Evolutionary conservation across 2,329 filamentous ascomycete species (phyloP).

Genomic region (Aspergillus ochraceoroseus): DNA sequence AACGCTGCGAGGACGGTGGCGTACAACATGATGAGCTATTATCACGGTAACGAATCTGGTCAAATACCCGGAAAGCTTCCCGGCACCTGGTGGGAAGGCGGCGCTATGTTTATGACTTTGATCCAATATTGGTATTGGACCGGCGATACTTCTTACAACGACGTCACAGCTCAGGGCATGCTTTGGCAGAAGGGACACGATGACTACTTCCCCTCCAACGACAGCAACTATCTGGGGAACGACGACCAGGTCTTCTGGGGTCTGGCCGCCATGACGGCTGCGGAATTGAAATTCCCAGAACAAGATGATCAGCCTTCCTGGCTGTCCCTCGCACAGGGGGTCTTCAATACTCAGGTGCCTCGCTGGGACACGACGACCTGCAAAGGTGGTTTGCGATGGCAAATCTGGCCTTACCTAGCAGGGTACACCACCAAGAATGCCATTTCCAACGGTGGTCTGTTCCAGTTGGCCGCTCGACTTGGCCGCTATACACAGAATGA

Average conservation of each 20-base stretch:
- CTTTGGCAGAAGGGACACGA: constrained; percentile 69
- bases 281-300: constrained; percentile 70
- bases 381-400: constrained; percentile 74
- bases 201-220: constrained; percentile 69
- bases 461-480: constrained; percentile 60
- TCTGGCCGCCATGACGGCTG: constrained; percentile 72
- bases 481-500: constrained; percentile 72
- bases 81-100: constrained; percentile 60
- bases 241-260: constrained; percentile 73
- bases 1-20: constrained; percentile 35
- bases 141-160: constrained; percentile 66
- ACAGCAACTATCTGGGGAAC: constrained; percentile 47
- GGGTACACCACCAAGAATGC: constrained; percentile 59
- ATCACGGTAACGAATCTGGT: constrained; percentile 37
- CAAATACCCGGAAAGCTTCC: constrained; percentile 40
- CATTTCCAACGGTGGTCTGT: constrained; percentile 55
- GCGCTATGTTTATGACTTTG: constrained; percentile 64
- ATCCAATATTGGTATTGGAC: constrained; percentile 85
- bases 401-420: constrained; percentile 72
- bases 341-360: constrained; percentile 70
- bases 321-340: constrained; percentile 70
- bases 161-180: constrained; percentile 62
- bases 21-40: constrained; percentile 39
- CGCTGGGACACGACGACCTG: constrained; percentile 67
- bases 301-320: constrained; percentile 64